These are phyloP conservation scores for Arbutus unedo DNA, from an alignment of 148 eudicot species.

Conservation along the genomic window DNA sequence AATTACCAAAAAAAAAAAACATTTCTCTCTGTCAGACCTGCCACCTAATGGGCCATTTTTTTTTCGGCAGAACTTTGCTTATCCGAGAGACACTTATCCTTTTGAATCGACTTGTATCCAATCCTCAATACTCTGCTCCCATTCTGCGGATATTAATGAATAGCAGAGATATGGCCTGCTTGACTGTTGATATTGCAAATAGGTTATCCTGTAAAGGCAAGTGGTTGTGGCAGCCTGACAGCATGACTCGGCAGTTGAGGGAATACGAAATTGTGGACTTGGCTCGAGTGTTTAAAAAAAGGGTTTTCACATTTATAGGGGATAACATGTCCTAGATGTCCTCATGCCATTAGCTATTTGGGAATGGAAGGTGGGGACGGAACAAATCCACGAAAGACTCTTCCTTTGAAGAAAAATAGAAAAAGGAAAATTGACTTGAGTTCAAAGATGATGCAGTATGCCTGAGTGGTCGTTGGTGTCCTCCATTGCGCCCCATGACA, in stretches of 20 bases:
- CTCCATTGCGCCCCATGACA: background rate
- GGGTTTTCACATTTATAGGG: constrained; percentile 55
- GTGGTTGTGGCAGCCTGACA: constrained; percentile 43
- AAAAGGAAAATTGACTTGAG: background rate
- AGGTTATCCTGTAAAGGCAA: constrained; percentile 50
- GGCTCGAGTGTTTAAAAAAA: constrained; percentile 58
- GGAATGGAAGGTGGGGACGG: background rate
- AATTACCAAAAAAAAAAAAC: too few relatives aligned
- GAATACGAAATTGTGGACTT: constrained; percentile 67
- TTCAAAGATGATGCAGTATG: background rate
- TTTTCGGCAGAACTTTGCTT: constrained; percentile 67
- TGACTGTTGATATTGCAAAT: constrained; percentile 62
- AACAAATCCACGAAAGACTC: background rate
- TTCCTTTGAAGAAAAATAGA: background rate
- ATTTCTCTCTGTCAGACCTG: background rate
- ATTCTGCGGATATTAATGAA: constrained; percentile 60
- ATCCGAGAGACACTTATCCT: constrained; percentile 75
- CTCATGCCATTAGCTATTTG: background rate
- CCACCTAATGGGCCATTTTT: background rate
- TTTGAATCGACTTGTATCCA: constrained; percentile 77
- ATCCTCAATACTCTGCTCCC: constrained; percentile 53
- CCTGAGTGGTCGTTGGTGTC: background rate
- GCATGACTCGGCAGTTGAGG: constrained; percentile 46
- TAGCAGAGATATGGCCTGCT: constrained; percentile 52
- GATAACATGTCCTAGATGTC: constrained; percentile 26